Conservation (phyloP, 1,284 basidiomycete genomes). For the Moesziomyces sp. region DNA sequence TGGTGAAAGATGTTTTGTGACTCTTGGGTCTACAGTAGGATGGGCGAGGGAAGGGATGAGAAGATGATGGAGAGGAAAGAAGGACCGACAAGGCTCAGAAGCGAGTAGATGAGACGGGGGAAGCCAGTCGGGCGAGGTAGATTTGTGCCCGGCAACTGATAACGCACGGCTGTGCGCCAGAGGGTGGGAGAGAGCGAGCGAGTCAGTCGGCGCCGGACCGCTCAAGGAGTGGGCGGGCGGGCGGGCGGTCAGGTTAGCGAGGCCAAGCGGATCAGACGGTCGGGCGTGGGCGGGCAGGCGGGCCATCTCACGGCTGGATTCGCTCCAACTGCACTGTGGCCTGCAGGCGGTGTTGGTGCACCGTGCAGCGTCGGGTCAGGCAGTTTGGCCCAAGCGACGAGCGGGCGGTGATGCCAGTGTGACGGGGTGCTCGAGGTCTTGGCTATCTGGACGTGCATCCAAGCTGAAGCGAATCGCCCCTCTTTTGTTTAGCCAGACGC, state of each 20-base stretch:
- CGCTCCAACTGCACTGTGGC: not conserved
- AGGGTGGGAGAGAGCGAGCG: too few species aligned
- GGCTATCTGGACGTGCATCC: not conserved
- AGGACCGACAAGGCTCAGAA: not conserved
- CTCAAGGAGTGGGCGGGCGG: not conserved
- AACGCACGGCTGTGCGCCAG: too few species aligned
- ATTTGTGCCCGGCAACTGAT: too few species aligned
- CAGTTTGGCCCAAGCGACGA: not conserved
- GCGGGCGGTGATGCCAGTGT: not conserved
- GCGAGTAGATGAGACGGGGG: not conserved
- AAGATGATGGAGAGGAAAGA: slow-evolving; percentile 15
- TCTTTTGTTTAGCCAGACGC: not conserved
- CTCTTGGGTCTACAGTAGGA: slow-evolving; percentile 18
- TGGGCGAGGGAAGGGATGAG: slow-evolving; percentile 3
- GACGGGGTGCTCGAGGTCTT: not conserved
- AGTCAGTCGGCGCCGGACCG: not conserved
- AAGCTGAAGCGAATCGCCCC: not conserved
- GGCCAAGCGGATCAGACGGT: not conserved
- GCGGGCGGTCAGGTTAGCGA: not conserved
- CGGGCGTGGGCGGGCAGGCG: slow-evolving; percentile 9
- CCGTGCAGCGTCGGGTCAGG: not conserved
- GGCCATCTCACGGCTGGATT: slow-evolving; percentile 9
- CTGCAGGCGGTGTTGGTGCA: not conserved
- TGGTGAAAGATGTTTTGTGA: slow-evolving; percentile 25
- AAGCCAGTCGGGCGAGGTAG: too few species aligned